A percentile compares a stretch with the other conserved stretches of the same genome.
phyloP scores from a whole-genome alignment of 441 rosid genomes.

The Viola pubescens region DNA sequence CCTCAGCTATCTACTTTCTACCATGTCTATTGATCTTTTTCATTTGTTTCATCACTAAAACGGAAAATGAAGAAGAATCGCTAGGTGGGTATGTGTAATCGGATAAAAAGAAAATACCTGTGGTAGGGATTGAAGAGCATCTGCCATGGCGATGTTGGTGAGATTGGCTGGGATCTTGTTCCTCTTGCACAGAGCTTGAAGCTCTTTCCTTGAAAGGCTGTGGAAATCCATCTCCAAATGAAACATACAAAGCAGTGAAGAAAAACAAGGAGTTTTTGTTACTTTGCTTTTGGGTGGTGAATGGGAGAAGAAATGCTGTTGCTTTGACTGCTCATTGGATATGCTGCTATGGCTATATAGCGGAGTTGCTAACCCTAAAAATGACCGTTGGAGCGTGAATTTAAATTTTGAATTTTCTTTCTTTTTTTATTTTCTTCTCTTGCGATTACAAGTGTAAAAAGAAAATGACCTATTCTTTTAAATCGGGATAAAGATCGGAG shows the following conservation, averaged over 20 bases:
- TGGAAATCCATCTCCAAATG: conserved; percentile 61
- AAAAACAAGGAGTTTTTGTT: conserved; percentile 4
- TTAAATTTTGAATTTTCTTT: conserved; percentile 43
- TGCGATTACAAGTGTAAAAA: no score
- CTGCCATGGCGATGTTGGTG: conserved; percentile 89
- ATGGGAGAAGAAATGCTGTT: conserved; percentile 3
- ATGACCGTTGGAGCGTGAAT: conserved; percentile 59
- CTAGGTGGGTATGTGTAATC: conserved; percentile 5
- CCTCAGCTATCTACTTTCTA: no score
- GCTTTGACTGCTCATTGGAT: conserved; percentile 9
- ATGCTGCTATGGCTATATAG: not conserved
- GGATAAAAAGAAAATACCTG: conserved; percentile 23
- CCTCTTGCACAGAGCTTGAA: conserved; percentile 87
- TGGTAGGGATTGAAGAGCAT: conserved; percentile 65
- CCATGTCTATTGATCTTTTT: no score
- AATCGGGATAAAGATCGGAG: no score
- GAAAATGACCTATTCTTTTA: no score
- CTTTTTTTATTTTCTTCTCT: not conserved
- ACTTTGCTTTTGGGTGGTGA: not conserved
- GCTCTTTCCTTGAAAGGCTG: conserved; percentile 65
- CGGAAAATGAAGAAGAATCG: not conserved
- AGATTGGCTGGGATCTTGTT: conserved; percentile 87
- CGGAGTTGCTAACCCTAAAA: conserved; percentile 4
- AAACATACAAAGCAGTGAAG: not conserved
- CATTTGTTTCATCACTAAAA: no score